Percentiles rank a stretch among this genome's conserved stretches.
Evolutionary conservation across 2,329 filamentous ascomycete species (phyloP).

Genomic region (Cadophora gregata): DNA sequence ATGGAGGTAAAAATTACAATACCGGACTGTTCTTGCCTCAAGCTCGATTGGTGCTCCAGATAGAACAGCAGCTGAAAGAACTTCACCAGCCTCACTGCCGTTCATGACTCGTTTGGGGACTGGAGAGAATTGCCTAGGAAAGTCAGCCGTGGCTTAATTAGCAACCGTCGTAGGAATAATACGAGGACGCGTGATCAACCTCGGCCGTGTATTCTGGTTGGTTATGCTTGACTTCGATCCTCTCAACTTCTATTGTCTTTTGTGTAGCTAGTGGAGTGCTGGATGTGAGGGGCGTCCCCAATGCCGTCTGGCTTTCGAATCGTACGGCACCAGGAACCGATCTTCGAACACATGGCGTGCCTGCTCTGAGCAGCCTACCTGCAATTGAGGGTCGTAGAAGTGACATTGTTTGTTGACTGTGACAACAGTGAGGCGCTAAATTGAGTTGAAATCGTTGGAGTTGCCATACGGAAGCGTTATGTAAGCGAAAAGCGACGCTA

Average conservation of each 20-base stretch:
- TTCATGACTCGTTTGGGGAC: constrained; percentile 89
- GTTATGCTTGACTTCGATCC: constrained; percentile 47
- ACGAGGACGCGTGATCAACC: constrained; percentile 92
- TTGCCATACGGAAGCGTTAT: background rate
- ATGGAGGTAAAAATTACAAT: constrained; percentile 44
- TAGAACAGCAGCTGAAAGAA: constrained; percentile 81
- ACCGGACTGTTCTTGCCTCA: constrained; percentile 93
- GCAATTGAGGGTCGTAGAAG: constrained; percentile 65
- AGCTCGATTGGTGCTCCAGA: constrained; percentile 94
- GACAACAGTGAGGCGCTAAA: background rate
- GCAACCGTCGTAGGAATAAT: constrained; percentile 46
- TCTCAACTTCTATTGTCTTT: constrained; percentile 28
- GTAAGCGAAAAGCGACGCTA: constrained; percentile 6
- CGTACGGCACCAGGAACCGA: constrained; percentile 55
- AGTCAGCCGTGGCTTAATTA: constrained; percentile 37
- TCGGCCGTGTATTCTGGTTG: constrained; percentile 82
- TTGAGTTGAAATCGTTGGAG: background rate
- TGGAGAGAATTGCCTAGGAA: constrained; percentile 81
- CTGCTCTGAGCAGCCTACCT: constrained; percentile 57
- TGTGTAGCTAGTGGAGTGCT: constrained; percentile 37
- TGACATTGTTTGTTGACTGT: constrained; percentile 59
- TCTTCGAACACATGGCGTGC: constrained; percentile 47
- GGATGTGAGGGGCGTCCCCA: constrained; percentile 47
- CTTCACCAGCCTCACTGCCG: constrained; percentile 79
- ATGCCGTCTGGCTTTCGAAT: constrained; percentile 56